Base-by-base conservation (phyloP, 2,329 filamentous ascomycete species). In the Ceratocystis eucalypticola region DNA sequence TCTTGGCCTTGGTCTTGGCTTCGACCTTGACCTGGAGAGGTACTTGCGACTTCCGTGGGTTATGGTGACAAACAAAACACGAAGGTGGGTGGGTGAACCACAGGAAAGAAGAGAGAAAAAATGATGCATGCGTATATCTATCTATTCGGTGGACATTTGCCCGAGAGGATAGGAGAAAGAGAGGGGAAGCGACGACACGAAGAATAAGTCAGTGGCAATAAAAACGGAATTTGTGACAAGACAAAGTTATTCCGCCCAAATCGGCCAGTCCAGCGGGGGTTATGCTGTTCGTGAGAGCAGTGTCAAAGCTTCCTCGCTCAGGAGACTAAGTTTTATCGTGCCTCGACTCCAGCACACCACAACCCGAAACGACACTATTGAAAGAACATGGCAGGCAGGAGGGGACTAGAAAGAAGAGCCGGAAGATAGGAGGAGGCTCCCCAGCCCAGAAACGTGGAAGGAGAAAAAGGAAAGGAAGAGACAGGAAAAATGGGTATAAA, bases 341-440 rank as follows among this genome's bases (percentile, higher is more conserved):
- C 48, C 17, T 53, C 20, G 48, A 25, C 20, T 59, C 33, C 12
- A 30, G 33, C 55, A 22, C 22, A 22, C 48, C 48, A 59, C 20
- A 15, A 59, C 55, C n/a, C n/a, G 55, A 59, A 59, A 59, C 55
- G 28, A 30, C 15, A 17, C 55, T 37, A 59, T 59, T 59, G 55
- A 30, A 59, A 59, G 55, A 12, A 59, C 37, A 12, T 41, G 22
- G 22, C 22, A 22, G 10, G 3, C 37, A 41, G 37, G 37, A 41
- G 10, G 37, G 10, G 10, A 41, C 37, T 12, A 53, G 17, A 25
- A 59, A 33, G 28, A 37, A 33, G 55, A 37, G 55, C 25, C 55
- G 55, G 55, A 37, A 17, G 25, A 28, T n/a, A 59, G 28, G 12
- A 41, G 7, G 25, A 12, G 53, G 53, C 53, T 57, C 15, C 1